These are phyloP conservation scores for Ophiostoma piceae DNA, from an alignment of 2,329 filamentous ascomycete species.

Conservation along the genomic window DNA sequence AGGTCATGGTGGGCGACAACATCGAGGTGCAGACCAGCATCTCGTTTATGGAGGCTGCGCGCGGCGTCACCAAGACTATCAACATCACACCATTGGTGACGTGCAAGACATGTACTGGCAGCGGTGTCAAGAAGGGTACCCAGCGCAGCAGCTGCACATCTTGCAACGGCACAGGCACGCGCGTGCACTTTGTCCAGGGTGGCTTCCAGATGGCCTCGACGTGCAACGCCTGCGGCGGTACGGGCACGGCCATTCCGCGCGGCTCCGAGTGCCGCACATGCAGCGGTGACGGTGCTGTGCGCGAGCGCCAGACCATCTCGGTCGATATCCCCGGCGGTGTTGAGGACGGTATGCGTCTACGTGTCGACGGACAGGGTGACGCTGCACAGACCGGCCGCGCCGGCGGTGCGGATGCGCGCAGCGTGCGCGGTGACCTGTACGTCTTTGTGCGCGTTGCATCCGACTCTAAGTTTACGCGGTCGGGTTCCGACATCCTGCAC, in stretches of 20 bases:
- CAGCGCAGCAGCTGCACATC: slow-evolving; percentile 67
- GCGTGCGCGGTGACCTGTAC: slow-evolving; percentile 81
- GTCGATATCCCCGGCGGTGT: slow-evolving; percentile 93
- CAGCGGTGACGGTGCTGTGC: slow-evolving; percentile 73
- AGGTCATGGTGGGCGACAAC: slow-evolving; percentile 87
- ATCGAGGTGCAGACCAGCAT: slow-evolving; percentile 93
- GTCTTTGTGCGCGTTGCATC: slow-evolving; percentile 85
- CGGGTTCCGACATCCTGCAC: slow-evolving; percentile 85
- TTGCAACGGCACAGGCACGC: slow-evolving; percentile 80
- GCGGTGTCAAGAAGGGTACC: slow-evolving; percentile 75
- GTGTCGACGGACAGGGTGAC: slow-evolving; percentile 81
- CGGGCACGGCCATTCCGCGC: slow-evolving; percentile 67
- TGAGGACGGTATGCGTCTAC: slow-evolving; percentile 90
- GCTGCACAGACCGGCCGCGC: slow-evolving; percentile 70
- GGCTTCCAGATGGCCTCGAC: slow-evolving; percentile 96
- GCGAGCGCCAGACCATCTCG: slow-evolving; percentile 75
- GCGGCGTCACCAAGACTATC: slow-evolving; percentile 84
- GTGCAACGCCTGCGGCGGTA: slow-evolving; percentile 74
- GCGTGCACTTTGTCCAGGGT: slow-evolving; percentile 83
- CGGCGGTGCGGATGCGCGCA: slow-evolving; percentile 55
- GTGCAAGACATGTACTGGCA: slow-evolving; percentile 78
- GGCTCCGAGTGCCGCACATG: slow-evolving; percentile 79
- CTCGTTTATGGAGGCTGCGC: slow-evolving; percentile 92
- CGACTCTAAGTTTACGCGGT: slow-evolving; percentile 82
- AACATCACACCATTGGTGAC: slow-evolving; percentile 73